Evolutionary conservation across 805 yeast species (phyloP).

Genomic region (Wickerhamomyces pijperi): DNA sequence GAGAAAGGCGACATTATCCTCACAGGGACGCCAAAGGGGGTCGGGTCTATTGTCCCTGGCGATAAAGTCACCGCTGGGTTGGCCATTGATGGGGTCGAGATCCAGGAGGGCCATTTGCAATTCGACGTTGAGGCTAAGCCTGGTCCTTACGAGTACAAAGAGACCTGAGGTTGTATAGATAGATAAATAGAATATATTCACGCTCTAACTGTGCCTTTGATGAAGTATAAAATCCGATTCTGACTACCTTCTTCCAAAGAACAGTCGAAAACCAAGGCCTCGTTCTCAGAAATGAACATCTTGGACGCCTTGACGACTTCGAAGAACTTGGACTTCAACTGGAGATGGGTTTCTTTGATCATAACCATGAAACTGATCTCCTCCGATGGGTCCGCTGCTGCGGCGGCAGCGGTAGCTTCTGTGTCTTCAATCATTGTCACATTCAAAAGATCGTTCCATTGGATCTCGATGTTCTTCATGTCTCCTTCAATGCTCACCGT

Average conservation of each 20-base stretch:
- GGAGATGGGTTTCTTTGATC: slow-evolving; percentile 58
- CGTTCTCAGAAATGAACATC: slow-evolving; percentile 43
- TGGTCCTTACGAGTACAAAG: slow-evolving; percentile 48
- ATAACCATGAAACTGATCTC: slow-evolving; percentile 25
- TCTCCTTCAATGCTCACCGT: slow-evolving; percentile 45
- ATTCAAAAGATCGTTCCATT: slow-evolving; percentile 47
- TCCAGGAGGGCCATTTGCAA: slow-evolving; percentile 33
- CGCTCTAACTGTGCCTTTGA: background rate
- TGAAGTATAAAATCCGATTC: background rate
- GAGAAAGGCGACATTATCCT: slow-evolving; percentile 84
- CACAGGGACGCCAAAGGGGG: slow-evolving; percentile 98
- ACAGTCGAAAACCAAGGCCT: slow-evolving; percentile 57
- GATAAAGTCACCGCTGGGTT: slow-evolving; percentile 63
- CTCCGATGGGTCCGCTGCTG: too few relatives aligned
- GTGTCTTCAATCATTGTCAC: slow-evolving; percentile 23
- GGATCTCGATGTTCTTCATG: slow-evolving; percentile 39
- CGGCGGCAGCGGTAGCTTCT: too few relatives aligned
- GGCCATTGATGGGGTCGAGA: slow-evolving; percentile 37
- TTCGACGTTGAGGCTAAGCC: slow-evolving; percentile 31
- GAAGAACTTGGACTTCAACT: slow-evolving; percentile 47
- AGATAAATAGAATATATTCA: too few relatives aligned
- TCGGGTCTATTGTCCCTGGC: slow-evolving; percentile 75
- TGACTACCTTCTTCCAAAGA: slow-evolving; percentile 41
- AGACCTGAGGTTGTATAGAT: too few relatives aligned
- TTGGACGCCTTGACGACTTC: slow-evolving; percentile 52